A percentile compares a stretch with the other conserved stretches of the same genome.
These are phyloP conservation scores for Elongisporangium undulatum DNA, from an alignment of 352 stramenopile genomes.

Conservation along the genomic window DNA sequence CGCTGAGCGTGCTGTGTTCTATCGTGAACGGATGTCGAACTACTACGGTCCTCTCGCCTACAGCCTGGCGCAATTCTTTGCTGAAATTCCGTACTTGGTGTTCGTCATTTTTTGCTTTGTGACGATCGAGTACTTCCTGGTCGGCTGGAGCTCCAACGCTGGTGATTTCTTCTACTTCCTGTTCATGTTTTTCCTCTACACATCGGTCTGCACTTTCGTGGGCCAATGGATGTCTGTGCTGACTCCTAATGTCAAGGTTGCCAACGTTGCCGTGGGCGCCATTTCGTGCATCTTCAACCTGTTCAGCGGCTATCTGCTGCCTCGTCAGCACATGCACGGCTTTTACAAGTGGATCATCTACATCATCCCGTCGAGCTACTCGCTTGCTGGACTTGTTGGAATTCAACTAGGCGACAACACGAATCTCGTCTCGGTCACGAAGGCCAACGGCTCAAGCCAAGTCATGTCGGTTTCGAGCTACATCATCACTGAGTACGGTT, in stretches of 20 bases:
- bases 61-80: constrained; percentile 51
- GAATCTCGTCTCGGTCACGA: constrained; percentile 15
- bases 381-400: constrained; percentile 32
- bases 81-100: constrained; percentile 51
- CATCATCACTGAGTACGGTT: constrained; percentile 46
- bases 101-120: constrained; percentile 35
- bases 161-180: constrained; percentile 15
- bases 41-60: constrained; percentile 63
- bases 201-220: constrained; percentile 51
- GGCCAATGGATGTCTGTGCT: constrained; percentile 73
- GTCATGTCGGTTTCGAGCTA: constrained; percentile 26
- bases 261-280: constrained; percentile 64
- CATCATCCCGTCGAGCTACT: constrained; percentile 57
- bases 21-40: constrained; percentile 63
- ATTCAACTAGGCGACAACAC: constrained; percentile 36
- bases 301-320: constrained; percentile 53
- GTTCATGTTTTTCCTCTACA: constrained; percentile 48
- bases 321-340: constrained; percentile 34
- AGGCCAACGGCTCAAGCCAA: no score
- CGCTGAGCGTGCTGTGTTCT: constrained; percentile 50
- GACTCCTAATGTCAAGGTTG: constrained; percentile 71
- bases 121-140: constrained; percentile 52
- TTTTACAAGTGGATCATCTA: constrained; percentile 73
- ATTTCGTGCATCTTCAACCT: constrained; percentile 67
- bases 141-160: constrained; percentile 28